phyloP scores from a whole-genome alignment of 805 yeast species.

The Wickerhamomyces xylosicus region DNA sequence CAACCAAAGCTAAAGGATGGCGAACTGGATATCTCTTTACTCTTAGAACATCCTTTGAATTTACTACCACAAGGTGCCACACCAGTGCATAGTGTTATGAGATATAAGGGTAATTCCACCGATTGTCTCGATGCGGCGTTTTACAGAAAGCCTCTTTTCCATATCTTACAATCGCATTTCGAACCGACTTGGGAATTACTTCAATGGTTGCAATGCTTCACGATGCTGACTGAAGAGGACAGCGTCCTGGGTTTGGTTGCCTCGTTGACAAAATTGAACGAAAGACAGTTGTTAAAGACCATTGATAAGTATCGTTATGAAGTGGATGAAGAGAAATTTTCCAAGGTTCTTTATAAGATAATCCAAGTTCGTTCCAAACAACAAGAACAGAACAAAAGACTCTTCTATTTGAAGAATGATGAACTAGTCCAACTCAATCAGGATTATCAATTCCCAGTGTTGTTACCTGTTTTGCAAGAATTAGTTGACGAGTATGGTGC shows the following conservation, averaged over 20 bases:
- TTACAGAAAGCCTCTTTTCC: slow-evolving; percentile 53
- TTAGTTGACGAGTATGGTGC: slow-evolving; percentile 69
- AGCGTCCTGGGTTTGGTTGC: slow-evolving; percentile 42
- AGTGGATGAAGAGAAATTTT: slow-evolving; percentile 61
- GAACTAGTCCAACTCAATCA: slow-evolving; percentile 26
- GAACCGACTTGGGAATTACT: slow-evolving; percentile 68
- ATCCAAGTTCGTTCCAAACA: neutral
- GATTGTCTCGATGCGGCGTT: slow-evolving; percentile 43
- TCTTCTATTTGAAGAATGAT: slow-evolving; percentile 14
- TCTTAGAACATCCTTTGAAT: slow-evolving; percentile 23
- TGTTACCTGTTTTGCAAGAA: slow-evolving; percentile 67
- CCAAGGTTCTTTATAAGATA: slow-evolving; percentile 21
- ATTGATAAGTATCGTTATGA: slow-evolving; percentile 78
- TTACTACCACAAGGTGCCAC: slow-evolving; percentile 9
- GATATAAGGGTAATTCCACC: slow-evolving; percentile 13
- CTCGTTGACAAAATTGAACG: slow-evolving; percentile 48
- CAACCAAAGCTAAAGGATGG: slow-evolving; percentile 19
- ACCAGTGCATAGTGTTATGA: slow-evolving; percentile 19
- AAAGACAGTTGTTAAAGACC: slow-evolving; percentile 59
- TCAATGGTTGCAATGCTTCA: slow-evolving; percentile 86
- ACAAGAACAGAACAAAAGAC: slow-evolving; percentile 27
- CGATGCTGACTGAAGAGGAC: slow-evolving; percentile 59
- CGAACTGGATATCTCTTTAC: slow-evolving; percentile 22
- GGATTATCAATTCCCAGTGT: slow-evolving; percentile 29
- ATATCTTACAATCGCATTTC: slow-evolving; percentile 56